Evolutionary conservation across 768 basidiomycete genomes (phyloP).

Genomic region (Coprinopsis cinerea): DNA sequence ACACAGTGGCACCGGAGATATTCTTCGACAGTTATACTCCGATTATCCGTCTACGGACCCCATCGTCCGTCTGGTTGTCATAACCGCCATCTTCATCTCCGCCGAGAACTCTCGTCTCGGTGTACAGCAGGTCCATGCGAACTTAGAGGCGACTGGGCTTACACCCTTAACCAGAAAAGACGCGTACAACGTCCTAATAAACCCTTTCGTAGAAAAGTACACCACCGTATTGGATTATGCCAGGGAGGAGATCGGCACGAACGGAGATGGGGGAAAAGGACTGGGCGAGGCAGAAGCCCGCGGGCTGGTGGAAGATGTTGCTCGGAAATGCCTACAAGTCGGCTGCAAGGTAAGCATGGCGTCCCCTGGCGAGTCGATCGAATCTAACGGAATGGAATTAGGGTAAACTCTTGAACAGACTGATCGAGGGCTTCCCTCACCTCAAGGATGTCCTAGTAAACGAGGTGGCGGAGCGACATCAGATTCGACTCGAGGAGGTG

Average conservation of each 20-base stretch:
- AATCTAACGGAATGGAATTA: constrained; percentile 18
- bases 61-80: constrained; percentile 62
- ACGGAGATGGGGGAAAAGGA: constrained; percentile 32
- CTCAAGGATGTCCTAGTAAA: constrained; percentile 38
- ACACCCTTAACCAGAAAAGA: constrained; percentile 53
- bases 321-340: constrained; percentile 51
- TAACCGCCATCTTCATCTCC: constrained; percentile 58
- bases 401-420: constrained; percentile 61
- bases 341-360: constrained; percentile 52
- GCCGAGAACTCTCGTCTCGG: constrained; percentile 28
- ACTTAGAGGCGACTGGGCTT: constrained; percentile 51
- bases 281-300: constrained; percentile 37
- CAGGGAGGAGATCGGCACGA: constrained; percentile 26
- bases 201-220: constrained; percentile 64
- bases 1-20: constrained; percentile 37
- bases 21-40: constrained; percentile 53
- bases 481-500: constrained; percentile 47
- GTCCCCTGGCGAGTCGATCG: not conserved
- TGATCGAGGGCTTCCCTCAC: constrained; percentile 42
- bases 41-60: constrained; percentile 63
- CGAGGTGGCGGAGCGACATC: constrained; percentile 45
- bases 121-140: constrained; percentile 33
- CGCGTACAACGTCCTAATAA: constrained; percentile 55
- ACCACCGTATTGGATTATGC: constrained; percentile 46
- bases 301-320: constrained; percentile 53